A percentile compares a stretch with the other conserved stretches of the same genome.
These are phyloP conservation scores for Camelina laxa DNA, from an alignment of 345 rosid genomes.

Conservation along the genomic window DNA sequence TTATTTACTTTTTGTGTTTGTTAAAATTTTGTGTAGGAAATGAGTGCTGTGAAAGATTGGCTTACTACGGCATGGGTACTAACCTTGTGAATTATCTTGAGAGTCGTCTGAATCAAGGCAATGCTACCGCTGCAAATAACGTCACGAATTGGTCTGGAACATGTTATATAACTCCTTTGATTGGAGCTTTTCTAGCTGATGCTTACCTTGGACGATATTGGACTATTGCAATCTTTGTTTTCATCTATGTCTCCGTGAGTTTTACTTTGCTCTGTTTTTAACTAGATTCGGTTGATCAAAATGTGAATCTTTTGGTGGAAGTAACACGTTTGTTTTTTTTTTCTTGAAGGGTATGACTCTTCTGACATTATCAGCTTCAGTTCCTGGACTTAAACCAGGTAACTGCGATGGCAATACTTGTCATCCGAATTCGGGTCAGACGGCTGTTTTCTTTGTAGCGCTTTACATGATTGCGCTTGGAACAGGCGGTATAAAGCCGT, in stretches of 20 bases:
- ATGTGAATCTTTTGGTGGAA: neutral
- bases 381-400: conserved; percentile 71
- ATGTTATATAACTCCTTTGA: conserved; percentile 81
- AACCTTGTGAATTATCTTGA: conserved; percentile 87
- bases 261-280: conserved; percentile 21
- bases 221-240: conserved; percentile 81
- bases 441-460: conserved; percentile 64
- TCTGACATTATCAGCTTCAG: conserved; percentile 77
- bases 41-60: conserved; percentile 95
- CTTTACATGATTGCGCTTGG: conserved; percentile 92
- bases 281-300: neutral
- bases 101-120: conserved; percentile 68
- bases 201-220: conserved; percentile 89
- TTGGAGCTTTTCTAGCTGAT: conserved; percentile 96
- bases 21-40: conserved; percentile 55
- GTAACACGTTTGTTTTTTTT: neutral
- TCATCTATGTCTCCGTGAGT: conserved; percentile 79
- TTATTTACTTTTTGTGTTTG: neutral
- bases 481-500: conserved; percentile 96
- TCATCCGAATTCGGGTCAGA: conserved; percentile 59
- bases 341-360: conserved; percentile 82
- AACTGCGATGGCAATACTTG: conserved; percentile 57
- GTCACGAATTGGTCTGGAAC: conserved; percentile 96
- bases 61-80: conserved; percentile 99
- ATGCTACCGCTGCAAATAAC: conserved; percentile 76